Evolutionary conservation across 306 rosid species (phyloP).

Genomic region (Macrotyloma uniflorum): DNA sequence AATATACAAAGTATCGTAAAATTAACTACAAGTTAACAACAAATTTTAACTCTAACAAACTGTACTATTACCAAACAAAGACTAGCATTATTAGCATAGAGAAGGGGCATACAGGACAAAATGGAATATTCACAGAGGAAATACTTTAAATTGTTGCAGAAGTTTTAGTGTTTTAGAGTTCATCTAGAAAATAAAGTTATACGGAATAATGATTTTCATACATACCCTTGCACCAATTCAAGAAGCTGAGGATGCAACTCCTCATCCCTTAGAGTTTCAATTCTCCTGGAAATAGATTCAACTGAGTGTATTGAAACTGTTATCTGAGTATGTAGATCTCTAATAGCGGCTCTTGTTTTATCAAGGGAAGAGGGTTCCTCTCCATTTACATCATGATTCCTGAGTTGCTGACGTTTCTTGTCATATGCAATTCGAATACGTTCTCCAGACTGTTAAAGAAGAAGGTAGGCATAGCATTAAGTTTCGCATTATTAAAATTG

Average conservation of each 20-base stretch:
- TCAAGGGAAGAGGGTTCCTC: conserved; percentile 68
- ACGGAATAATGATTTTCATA: conserved; percentile 23
- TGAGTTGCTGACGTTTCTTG: conserved; percentile 72
- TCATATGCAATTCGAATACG: conserved; percentile 78
- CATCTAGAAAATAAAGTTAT: not conserved
- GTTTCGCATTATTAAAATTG: conserved; percentile 27
- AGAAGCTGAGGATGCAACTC: conserved; percentile 93
- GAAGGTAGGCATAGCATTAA: conserved; percentile 35
- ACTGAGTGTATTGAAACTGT: conserved; percentile 91
- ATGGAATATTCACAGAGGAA: conserved; percentile 10
- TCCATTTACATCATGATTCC: conserved; percentile 75
- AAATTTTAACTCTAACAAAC: not conserved
- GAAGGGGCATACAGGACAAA: not conserved
- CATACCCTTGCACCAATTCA: conserved; percentile 76
- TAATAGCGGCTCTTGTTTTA: conserved; percentile 71
- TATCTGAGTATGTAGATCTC: conserved; percentile 85
- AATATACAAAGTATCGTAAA: not conserved
- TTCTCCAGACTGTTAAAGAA: conserved; percentile 78
- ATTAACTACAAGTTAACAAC: not conserved
- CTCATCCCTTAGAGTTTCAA: conserved; percentile 84
- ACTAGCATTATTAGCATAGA: not conserved
- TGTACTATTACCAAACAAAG: not conserved
- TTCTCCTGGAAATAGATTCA: conserved; percentile 81
- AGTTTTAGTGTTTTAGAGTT: conserved; percentile 11
- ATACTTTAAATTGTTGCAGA: conserved; percentile 10